phyloP scores from a whole-genome alignment of 805 yeast genomes.

The Saccharomycopsis olivae region DNA sequence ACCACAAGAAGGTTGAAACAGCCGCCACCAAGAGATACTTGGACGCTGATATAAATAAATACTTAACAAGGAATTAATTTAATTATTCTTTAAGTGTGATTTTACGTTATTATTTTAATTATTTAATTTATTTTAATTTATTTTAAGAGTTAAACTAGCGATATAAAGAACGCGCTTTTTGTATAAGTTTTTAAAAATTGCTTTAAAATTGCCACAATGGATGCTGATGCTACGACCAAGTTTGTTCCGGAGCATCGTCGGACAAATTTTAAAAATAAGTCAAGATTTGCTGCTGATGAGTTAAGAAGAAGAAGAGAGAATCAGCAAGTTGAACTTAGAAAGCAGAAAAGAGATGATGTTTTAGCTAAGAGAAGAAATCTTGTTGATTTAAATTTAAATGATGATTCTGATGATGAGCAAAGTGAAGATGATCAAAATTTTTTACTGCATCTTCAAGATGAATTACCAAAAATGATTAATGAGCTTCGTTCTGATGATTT shows the following conservation, averaged over 20 bases:
- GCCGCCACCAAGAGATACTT: no score
- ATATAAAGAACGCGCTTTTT: no score
- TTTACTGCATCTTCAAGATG: conserved; percentile 34
- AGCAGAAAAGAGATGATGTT: conserved; percentile 92
- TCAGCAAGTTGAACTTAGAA: conserved; percentile 92
- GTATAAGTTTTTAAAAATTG: no score
- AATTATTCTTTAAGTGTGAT: no score
- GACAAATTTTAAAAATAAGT: conserved; percentile 89
- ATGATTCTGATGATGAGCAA: conserved; percentile 38
- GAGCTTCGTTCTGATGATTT: conserved; percentile 66
- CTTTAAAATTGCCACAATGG: conserved; percentile 38
- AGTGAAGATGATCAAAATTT: conserved; percentile 21
- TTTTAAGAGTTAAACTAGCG: no score
- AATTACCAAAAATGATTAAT: conserved; percentile 78
- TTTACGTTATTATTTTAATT: no score
- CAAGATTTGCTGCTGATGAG: conserved; percentile 90
- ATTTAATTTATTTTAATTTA: no score
- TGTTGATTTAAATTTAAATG: conserved; percentile 38
- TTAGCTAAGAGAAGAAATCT: conserved; percentile 88
- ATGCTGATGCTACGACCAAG: conserved; percentile 63
- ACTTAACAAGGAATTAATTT: no score
- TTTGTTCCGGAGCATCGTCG: conserved; percentile 97
- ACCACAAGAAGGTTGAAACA: no score
- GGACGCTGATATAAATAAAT: no score
- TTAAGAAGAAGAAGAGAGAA: conserved; percentile 96